Conservation (phyloP, 2,329 filamentous ascomycete species). For the Fusarium setosum region DNA sequence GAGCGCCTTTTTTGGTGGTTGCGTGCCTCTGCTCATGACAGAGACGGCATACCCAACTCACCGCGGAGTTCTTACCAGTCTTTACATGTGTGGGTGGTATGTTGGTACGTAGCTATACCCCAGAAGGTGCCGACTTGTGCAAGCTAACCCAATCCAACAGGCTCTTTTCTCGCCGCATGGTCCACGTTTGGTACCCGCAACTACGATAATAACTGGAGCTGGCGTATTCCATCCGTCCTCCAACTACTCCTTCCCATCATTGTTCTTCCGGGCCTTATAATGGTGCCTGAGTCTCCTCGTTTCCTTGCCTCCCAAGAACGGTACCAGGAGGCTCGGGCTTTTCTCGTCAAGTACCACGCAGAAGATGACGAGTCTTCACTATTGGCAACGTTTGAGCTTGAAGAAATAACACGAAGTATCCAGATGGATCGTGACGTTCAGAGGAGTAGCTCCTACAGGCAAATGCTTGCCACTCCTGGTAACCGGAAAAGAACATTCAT, state of each 20-base stretch:
- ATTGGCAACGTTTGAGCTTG: constrained; percentile 14
- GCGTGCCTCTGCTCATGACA: constrained; percentile 19
- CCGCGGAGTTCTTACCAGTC: constrained; percentile 13
- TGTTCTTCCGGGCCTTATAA: constrained; percentile 4
- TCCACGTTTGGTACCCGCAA: constrained; percentile 22
- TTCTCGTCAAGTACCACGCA: constrained; percentile 14
- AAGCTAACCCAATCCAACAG: neutral
- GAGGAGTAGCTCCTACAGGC: constrained; percentile 2
- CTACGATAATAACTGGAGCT: constrained; percentile 49
- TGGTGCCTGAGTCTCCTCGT: constrained; percentile 21
- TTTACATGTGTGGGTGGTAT: constrained; percentile 25
- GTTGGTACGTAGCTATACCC: neutral
- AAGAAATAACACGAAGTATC: constrained; percentile 23
- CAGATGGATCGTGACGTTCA: constrained; percentile 1
- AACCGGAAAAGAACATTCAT: constrained; percentile 20
- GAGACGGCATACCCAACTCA: constrained; percentile 26
- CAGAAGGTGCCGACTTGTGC: neutral
- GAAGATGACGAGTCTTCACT: constrained; percentile 6
- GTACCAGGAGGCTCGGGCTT: neutral
- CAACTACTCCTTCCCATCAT: constrained; percentile 48
- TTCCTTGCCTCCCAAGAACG: constrained; percentile 14
- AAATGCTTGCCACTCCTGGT: constrained; percentile 10
- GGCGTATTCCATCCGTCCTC: constrained; percentile 60
- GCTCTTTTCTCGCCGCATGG: constrained; percentile 23
- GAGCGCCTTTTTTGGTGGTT: constrained; percentile 6